Evolutionary conservation across 495 filamentous ascomycete genomes (phyloP), one percentile per base, ranked within the genome.

Genomic region (Tuber umbilicatum): DNA sequence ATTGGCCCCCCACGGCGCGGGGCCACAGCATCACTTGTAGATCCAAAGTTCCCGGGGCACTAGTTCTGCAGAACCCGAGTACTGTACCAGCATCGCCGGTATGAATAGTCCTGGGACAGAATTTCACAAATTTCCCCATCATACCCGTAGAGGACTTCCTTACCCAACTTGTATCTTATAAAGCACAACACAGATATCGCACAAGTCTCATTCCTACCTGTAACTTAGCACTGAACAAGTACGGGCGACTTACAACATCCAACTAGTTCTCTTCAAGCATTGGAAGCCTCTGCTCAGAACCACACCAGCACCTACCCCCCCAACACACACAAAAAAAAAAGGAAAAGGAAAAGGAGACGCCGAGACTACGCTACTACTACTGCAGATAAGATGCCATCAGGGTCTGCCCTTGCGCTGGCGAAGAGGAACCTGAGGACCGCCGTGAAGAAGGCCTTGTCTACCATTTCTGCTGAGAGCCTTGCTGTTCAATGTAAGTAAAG

Each of bases 401-500:
- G 43, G 40, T 68, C 80, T 23, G 55, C 73, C 19, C 71, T 79
- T 70, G 39, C 67, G 19, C 45, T 74, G 27, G 72, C 79, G 31
- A 81, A 81, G 60, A 74, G 76, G n/a, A 74, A 78, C 31, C 79
- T 81, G 23, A 73, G 80, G 42, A 74, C 72, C n/a, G 38, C 72
- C 39, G 71, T 79, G 31, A 81, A 81, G 73, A 73, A 76, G 43
- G 71, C 68, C 6, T 69, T 82, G 21, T 75, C 74, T 23, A 72
- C 78, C 21, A 64, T 82, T 60, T 67, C 73, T 10, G 23, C 73
- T 19, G 75, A 80, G 16, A 69, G 39, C 10, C 64, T 82, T 27
- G 10, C 70, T 23, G 75, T 72, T 47, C 80, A 81, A 78, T 81
- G 78, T 80, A 37, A 70, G 68, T 23, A 43, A 27, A 6, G 7